Base-by-base conservation (phyloP, 2,329 filamentous ascomycete genomes). In the Fusarium abutilonis region DNA sequence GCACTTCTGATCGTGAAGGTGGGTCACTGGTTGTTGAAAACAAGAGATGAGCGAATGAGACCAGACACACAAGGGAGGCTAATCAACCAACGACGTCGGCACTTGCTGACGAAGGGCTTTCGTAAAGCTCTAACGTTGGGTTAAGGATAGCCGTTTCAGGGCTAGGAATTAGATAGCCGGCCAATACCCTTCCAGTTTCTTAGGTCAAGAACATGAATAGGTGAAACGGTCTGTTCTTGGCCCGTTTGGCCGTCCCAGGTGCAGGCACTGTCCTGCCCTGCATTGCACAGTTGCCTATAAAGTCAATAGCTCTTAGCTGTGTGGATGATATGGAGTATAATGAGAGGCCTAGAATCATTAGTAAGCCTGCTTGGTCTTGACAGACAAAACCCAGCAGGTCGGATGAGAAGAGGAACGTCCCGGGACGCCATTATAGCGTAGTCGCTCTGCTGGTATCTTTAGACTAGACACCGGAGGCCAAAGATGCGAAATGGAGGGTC, bases 401-500 rank as follows among this genome's bases (percentile, higher is more conserved):
- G 66, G 61, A 60, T 50, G 54, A 56, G 58, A 48, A 58, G 49
- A 65, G 62, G 64, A 60, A 52, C 61, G 56, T 64, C 66, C 59
- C 64, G 66, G 42, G 35, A 59, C 59, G 59, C 64, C 59, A 66
- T 62, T 61, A 60, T 61, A 68, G 60, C 57, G 59, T 56, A 54
- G 7, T 65, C 64, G 46, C 43, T 50, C 44, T 48, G 15, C 54
- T 67, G 64, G 64, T 55, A 56, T 52, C 38, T 31, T 44, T 42
- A 44, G 52, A 29, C 40, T 51, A 48, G 48, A 34, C 28, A 34
- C 40, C 50, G 50, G 36, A 60, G 43, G 36, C 29, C 31, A 35
- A 47, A 15, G 23, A 28, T 35, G 52, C 31, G 19, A 13, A 42
- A 47, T 50, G 51, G 40, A 48, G 32, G 19, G 32, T 38, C 19